Percentiles rank a stretch among this genome's conserved stretches.
These are phyloP conservation scores for Baeospora myosura DNA, from an alignment of 1,284 basidiomycete genomes.

Conservation along the genomic window DNA sequence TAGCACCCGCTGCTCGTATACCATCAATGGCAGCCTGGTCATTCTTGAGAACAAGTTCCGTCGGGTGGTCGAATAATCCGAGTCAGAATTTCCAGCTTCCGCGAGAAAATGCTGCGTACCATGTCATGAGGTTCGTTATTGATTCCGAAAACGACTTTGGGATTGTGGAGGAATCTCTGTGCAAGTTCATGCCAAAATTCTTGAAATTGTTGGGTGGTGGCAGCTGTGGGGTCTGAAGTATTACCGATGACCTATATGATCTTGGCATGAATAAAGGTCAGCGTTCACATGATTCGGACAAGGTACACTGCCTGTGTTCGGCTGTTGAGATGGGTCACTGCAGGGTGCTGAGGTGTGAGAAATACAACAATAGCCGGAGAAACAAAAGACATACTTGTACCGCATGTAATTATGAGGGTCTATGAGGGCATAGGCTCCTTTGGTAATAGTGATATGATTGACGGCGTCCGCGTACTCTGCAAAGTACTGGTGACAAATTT, in stretches of 20 bases:
- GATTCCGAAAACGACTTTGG: constrained; percentile 33
- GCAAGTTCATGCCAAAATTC: constrained; percentile 33
- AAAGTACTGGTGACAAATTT: constrained; percentile 28
- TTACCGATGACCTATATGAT: constrained; percentile 33
- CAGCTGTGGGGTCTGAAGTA: constrained; percentile 34
- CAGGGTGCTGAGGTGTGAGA: neutral
- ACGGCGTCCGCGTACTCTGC: constrained; percentile 34
- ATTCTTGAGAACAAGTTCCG: constrained; percentile 31
- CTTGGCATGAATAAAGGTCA: neutral
- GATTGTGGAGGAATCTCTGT: constrained; percentile 26
- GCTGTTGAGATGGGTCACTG: constrained; percentile 38
- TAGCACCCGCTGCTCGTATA: constrained; percentile 33
- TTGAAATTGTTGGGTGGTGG: constrained; percentile 32
- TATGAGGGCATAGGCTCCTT: constrained; percentile 35
- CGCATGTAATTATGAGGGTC: constrained; percentile 46
- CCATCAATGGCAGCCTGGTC: constrained; percentile 38
- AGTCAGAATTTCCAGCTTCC: constrained; percentile 3
- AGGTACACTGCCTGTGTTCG: constrained; percentile 33
- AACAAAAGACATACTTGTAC: constrained; percentile 28
- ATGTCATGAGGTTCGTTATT: constrained; percentile 41
- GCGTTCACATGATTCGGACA: neutral
- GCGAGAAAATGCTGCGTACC: constrained; percentile 17
- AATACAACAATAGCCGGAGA: neutral
- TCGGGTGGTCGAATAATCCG: constrained; percentile 21
- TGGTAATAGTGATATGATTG: constrained; percentile 34